phyloP scores from a whole-genome alignment of 2,329 filamentous ascomycete genomes.

The Colletotrichum chrysophilum region DNA sequence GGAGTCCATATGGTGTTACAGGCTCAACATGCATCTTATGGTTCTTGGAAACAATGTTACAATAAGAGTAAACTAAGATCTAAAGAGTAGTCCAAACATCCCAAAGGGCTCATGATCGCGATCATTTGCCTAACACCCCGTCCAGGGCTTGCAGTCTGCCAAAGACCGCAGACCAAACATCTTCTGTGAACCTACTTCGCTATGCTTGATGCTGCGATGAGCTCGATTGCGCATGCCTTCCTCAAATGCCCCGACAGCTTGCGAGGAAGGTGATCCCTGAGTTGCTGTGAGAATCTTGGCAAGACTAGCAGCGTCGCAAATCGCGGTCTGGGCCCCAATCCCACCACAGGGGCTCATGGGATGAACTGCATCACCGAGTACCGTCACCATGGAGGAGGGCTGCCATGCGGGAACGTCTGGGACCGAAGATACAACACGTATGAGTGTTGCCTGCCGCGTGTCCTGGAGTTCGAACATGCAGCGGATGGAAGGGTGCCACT shows the following conservation, averaged over 20 bases:
- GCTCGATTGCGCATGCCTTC: not conserved
- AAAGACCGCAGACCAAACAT: not conserved
- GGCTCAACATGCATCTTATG: not conserved
- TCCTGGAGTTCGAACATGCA: conserved; percentile 65
- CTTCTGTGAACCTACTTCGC: not conserved
- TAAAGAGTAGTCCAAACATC: not conserved
- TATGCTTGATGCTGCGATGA: not conserved
- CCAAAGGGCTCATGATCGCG: not conserved
- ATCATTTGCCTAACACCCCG: not conserved
- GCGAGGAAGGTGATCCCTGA: not conserved
- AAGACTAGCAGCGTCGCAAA: not conserved
- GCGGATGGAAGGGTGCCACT: conserved; percentile 51
- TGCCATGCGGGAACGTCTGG: conserved; percentile 67
- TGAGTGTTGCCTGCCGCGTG: conserved; percentile 64
- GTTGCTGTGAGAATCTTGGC: not conserved
- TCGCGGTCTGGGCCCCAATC: conserved; percentile 38
- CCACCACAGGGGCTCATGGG: conserved; percentile 64
- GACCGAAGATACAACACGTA: conserved; percentile 69
- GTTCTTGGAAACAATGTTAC: not conserved
- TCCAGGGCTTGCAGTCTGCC: not conserved
- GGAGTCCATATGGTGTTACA: not conserved
- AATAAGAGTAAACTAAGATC: not conserved
- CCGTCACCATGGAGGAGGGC: conserved; percentile 62
- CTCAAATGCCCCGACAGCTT: not conserved
- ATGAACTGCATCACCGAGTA: conserved; percentile 64